Conservation (phyloP, 192 early-diverging fungal genomes). For the Coemansia asiatica region DNA sequence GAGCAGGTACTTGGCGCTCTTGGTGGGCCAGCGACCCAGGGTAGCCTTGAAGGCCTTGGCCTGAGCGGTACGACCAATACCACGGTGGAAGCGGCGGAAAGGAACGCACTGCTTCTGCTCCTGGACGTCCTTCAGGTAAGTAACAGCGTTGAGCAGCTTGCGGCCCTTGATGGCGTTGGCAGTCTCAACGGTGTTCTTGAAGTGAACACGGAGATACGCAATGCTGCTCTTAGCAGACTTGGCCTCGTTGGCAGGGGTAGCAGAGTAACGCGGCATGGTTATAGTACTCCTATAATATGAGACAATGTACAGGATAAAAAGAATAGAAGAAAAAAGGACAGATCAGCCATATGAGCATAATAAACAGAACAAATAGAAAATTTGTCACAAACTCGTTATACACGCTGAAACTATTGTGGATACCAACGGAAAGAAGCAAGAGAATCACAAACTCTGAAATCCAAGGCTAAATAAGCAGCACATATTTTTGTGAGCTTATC, state of each 20-base stretch:
- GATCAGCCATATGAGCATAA: no score
- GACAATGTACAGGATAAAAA: no score
- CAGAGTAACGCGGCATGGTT: slow-evolving; percentile 79
- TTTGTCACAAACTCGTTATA: neutral
- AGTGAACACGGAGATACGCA: slow-evolving; percentile 90
- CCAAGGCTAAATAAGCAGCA: no score
- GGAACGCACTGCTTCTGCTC: slow-evolving; percentile 97
- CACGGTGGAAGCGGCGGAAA: slow-evolving; percentile 95
- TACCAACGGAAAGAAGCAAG: no score
- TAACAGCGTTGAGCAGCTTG: slow-evolving; percentile 88
- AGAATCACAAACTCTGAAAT: no score
- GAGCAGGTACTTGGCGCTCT: slow-evolving; percentile 91
- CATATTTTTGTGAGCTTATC: no score
- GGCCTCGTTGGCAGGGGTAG: slow-evolving; percentile 75
- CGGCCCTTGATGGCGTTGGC: slow-evolving; percentile 90
- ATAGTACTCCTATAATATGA: slow-evolving; percentile 24
- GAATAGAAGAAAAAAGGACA: neutral
- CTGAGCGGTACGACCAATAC: slow-evolving; percentile 96
- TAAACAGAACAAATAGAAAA: neutral
- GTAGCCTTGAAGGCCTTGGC: slow-evolving; percentile 86
- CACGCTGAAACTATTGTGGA: no score
- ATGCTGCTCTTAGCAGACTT: slow-evolving; percentile 89
- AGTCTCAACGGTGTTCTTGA: slow-evolving; percentile 99
- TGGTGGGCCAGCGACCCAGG: slow-evolving; percentile 95
- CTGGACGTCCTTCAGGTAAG: slow-evolving; percentile 91